These are phyloP conservation scores for Aspergillus arachidicola DNA, from an alignment of 2,329 filamentous ascomycete species.

Conservation along the genomic window DNA sequence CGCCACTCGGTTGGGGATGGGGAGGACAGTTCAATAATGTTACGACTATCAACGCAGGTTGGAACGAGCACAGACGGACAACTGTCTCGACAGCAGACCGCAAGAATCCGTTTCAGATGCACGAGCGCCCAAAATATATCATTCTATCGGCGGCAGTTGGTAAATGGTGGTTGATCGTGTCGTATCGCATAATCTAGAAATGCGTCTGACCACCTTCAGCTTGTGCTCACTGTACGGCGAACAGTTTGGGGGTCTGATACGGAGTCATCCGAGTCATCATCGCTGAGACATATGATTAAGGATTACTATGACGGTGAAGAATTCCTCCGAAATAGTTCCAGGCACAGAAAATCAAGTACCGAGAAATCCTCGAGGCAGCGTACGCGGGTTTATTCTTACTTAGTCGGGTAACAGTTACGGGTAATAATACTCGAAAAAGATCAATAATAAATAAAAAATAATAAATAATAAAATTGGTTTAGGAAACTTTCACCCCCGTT, in stretches of 20 bases:
- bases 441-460: background rate
- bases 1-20: conserved; percentile 2
- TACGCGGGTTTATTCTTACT: conserved; percentile 3
- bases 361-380: background rate
- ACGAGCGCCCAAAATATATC: conserved; percentile 7
- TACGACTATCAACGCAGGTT: background rate
- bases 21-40: conserved; percentile 6
- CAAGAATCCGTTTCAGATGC: conserved; percentile 8
- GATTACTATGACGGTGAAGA: background rate
- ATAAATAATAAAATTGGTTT: background rate
- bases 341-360: background rate
- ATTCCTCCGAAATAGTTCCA: conserved; percentile 8
- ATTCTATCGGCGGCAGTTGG: background rate
- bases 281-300: conserved; percentile 8
- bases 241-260: background rate
- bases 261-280: conserved; percentile 1
- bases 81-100: conserved; percentile 7
- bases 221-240: background rate
- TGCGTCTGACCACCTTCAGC: background rate
- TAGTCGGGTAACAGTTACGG: background rate
- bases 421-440: conserved; percentile 1
- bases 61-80: background rate
- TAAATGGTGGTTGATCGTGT: background rate
- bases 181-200: background rate
- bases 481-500: background rate